Percentiles rank a stretch among this genome's conserved stretches.
These are phyloP conservation scores for Leccinum subgranulosum DNA, from an alignment of 768 basidiomycete species.

Conservation along the genomic window DNA sequence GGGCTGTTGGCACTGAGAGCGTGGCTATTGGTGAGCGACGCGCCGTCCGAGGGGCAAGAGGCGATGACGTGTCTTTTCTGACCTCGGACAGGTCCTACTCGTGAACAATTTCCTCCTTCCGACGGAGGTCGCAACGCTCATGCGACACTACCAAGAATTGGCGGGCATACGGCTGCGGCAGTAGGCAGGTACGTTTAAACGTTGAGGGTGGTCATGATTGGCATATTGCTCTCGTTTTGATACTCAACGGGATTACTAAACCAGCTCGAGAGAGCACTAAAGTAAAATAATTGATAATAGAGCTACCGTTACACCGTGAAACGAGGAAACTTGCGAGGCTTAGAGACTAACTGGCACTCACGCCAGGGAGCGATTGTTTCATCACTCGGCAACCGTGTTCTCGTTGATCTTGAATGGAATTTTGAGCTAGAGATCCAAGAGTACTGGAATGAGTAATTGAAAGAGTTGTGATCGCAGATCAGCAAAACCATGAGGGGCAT, in stretches of 20 bases:
- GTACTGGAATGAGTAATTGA: too few species aligned
- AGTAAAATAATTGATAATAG: neutral
- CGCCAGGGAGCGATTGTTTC: neutral
- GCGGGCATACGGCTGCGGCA: constrained; percentile 45
- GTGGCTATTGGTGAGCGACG: constrained; percentile 52
- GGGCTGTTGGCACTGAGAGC: constrained; percentile 62
- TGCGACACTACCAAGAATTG: constrained; percentile 53
- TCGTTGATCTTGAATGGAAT: too few species aligned
- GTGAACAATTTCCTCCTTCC: constrained; percentile 53
- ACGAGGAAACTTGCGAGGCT: too few species aligned
- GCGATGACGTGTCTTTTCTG: neutral
- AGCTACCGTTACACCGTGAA: too few species aligned
- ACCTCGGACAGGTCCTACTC: constrained; percentile 44
- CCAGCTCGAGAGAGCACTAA: neutral
- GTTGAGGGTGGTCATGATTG: neutral
- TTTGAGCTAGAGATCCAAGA: too few species aligned
- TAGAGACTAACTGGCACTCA: neutral
- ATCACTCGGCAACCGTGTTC: too few species aligned
- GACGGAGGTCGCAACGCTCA: constrained; percentile 45
- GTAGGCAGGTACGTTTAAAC: neutral
- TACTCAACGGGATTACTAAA: neutral
- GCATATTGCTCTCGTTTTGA: neutral
- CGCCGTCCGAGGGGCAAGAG: neutral
- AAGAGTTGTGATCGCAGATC: too few species aligned
- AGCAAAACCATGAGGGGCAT: too few species aligned